Evolutionary conservation across 805 yeast species (phyloP), one percentile per base, ranked within the genome.

Genomic region (Candida sanyiensis): DNA sequence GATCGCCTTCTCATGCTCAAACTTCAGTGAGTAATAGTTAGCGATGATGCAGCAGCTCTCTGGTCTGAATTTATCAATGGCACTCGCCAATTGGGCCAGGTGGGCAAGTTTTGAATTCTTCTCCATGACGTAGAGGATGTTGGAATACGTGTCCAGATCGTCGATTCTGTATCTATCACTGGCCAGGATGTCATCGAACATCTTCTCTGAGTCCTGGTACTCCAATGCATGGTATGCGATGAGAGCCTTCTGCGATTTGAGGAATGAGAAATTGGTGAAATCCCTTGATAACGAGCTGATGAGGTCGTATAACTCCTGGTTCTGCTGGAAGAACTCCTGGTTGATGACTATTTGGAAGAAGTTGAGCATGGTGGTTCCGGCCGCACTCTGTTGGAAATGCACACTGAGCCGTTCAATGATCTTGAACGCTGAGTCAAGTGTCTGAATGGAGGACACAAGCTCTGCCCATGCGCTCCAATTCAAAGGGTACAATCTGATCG

Each of bases 401-500:
- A 13, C 7, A 11, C 36, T 39, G 2, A 66, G 37, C 28, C 55
- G 50, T 6, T 51, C 33, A 13, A 48, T 24, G 38, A 51, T 31
- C 16, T 36, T 27, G 34, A 64, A 41, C 0, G 86, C 81, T 39
- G 83, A 84, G 43, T 80, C 83, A 39, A 77, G 69, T 22, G 76
- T 70, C 7, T 73, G 60, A 21, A 86, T 61, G 38, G 85, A 76
- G 4, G 75, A 64, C 10, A 77, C 63, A 28, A 93, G 65, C 54
- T 90, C 97, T 41, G 72, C 69, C 97, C 97, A 93, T 42, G 93
- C 83, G 39, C 89, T 75, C 98, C 98, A 93, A 58, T 90, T 90
- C 58, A 71, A 83, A 0, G 97, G 95, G 50, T 80, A 87, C 21
- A 70, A 36, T 18, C 70, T 64, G 11, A 90, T 54, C 1, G 96